phyloP scores from a whole-genome alignment of 2,329 filamentous ascomycete genomes.

The Myotisia sp. region DNA sequence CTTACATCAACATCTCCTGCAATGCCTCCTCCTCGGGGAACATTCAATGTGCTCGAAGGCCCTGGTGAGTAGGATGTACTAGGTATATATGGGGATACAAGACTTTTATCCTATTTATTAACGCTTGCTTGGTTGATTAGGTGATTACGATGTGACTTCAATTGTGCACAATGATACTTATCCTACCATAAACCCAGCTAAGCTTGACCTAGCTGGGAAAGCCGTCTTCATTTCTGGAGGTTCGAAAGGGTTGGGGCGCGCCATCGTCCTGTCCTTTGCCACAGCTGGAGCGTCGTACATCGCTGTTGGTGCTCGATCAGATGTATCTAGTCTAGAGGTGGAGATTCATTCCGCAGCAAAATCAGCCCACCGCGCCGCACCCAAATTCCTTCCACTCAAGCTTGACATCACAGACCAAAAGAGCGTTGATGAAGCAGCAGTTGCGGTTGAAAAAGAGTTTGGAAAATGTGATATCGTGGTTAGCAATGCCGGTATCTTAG shows the following conservation, averaged over 20 bases:
- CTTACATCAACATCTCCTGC: no score
- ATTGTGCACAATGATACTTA: constrained; percentile 23
- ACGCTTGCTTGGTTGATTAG: background rate
- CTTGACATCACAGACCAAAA: constrained; percentile 31
- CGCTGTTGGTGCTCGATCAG: constrained; percentile 39
- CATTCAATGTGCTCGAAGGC: no score
- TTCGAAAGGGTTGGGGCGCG: constrained; percentile 40
- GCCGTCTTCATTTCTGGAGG: constrained; percentile 42
- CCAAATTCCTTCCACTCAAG: constrained; percentile 30
- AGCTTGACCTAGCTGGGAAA: constrained; percentile 28
- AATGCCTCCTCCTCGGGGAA: no score
- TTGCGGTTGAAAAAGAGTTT: constrained; percentile 20
- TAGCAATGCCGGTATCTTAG: constrained; percentile 34
- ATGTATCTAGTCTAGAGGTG: constrained; percentile 25
- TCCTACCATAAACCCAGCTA: constrained; percentile 31
- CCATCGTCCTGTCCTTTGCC: constrained; percentile 43
- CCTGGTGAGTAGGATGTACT: no score
- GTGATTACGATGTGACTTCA: constrained; percentile 12
- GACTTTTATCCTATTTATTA: background rate
- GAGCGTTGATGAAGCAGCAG: constrained; percentile 24
- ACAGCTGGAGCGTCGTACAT: constrained; percentile 39
- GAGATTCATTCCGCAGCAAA: constrained; percentile 26
- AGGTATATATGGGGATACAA: no score
- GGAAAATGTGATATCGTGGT: constrained; percentile 33
- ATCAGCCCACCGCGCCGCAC: constrained; percentile 21